These are phyloP conservation scores for Mallotus repandus DNA, from an alignment of 441 rosid species.

Conservation along the genomic window DNA sequence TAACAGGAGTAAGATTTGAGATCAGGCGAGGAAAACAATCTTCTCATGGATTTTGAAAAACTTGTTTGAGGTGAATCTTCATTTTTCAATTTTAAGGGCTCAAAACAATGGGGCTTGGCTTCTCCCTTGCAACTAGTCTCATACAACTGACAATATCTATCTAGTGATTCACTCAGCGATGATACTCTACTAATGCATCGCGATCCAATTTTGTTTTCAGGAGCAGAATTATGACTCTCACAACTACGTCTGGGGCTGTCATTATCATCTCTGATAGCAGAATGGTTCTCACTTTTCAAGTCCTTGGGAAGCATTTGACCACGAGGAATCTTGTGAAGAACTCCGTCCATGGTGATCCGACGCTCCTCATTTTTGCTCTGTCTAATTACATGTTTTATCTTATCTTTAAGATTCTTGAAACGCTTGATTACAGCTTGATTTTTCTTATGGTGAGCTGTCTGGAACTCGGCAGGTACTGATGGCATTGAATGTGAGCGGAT, in stretches of 20 bases:
- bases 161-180: constrained; percentile 57
- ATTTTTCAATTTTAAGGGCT: constrained; percentile 25
- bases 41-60: constrained; percentile 39
- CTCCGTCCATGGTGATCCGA: constrained; percentile 74
- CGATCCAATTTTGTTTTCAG: constrained; percentile 20
- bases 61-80: constrained; percentile 31
- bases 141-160: constrained; percentile 61
- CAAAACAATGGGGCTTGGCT: constrained; percentile 33
- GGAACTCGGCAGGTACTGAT: constrained; percentile 31
- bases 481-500: constrained; percentile 30
- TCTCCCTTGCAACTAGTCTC: constrained; percentile 52
- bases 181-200: constrained; percentile 41
- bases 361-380: constrained; percentile 61
- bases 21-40: constrained; percentile 66
- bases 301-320: constrained; percentile 49
- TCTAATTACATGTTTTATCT: constrained; percentile 54
- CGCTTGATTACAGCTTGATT: constrained; percentile 50
- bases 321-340: constrained; percentile 74
- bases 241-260: constrained; percentile 19
- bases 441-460: constrained; percentile 32
- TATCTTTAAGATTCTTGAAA: constrained; percentile 65
- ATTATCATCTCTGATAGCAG: constrained; percentile 16
- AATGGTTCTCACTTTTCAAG: constrained; percentile 37
- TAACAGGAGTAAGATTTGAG: constrained; percentile 33
- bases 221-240: constrained; percentile 12